These are phyloP conservation scores for Ophiosphaerella korrae DNA, from an alignment of 2,329 filamentous ascomycete species.

Conservation along the genomic window DNA sequence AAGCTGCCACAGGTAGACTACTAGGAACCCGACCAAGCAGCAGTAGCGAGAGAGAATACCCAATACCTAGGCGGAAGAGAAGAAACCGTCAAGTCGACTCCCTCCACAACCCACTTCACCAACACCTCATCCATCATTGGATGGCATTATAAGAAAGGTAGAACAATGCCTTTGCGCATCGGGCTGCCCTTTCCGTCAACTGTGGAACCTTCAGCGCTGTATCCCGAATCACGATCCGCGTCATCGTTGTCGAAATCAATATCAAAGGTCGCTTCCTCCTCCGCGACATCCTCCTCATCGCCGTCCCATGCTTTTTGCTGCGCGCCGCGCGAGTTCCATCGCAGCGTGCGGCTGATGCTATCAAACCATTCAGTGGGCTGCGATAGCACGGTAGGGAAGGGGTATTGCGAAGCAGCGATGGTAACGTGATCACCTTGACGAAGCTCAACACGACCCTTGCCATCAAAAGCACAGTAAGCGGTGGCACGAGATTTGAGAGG, in stretches of 20 bases:
- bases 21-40: constrained; percentile 33
- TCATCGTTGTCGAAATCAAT: constrained; percentile 87
- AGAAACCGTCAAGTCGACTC: neutral
- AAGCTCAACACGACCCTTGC: constrained; percentile 92
- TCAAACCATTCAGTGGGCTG: constrained; percentile 95
- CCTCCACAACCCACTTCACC: neutral
- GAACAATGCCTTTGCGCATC: constrained; percentile 40
- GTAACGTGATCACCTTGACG: constrained; percentile 94
- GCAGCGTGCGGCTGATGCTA: constrained; percentile 85
- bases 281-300: constrained; percentile 52
- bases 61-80: constrained; percentile 2
- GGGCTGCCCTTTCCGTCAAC: constrained; percentile 42
- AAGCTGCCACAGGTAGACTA: constrained; percentile 7
- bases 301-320: constrained; percentile 83
- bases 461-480: constrained; percentile 96
- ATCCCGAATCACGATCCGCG: constrained; percentile 50
- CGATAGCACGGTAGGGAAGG: constrained; percentile 93
- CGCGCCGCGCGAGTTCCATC: constrained; percentile 93
- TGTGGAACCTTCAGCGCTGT: constrained; percentile 45
- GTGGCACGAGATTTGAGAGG: constrained; percentile 85
- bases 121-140: neutral
- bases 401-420: constrained; percentile 93
- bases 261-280: constrained; percentile 73
- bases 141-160: constrained; percentile 32
- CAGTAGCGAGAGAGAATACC: constrained; percentile 13